phyloP scores from a whole-genome alignment of 805 yeast genomes.

The Lachancea sp. region DNA sequence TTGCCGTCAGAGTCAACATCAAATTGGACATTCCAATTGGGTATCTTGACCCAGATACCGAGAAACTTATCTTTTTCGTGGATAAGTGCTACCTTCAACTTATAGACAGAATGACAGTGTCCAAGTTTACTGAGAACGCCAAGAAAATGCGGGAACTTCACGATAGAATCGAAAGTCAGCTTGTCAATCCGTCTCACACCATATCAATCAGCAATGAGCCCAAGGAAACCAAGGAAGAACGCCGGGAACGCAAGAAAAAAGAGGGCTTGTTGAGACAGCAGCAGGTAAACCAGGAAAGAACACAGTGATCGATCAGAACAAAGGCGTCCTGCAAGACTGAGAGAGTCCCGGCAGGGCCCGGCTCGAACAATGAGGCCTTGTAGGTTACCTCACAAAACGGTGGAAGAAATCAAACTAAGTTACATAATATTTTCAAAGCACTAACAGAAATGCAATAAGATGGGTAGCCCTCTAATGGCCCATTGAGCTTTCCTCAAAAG shows the following conservation, averaged over 20 bases:
- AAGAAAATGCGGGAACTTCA: slow-evolving; percentile 47
- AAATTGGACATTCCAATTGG: slow-evolving; percentile 77
- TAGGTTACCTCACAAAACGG: neutral
- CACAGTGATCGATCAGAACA: too few relatives aligned
- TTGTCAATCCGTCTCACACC: slow-evolving; percentile 18
- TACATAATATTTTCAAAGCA: slow-evolving; percentile 1
- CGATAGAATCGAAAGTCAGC: slow-evolving; percentile 33
- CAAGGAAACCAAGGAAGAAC: slow-evolving; percentile 53
- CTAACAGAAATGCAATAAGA: neutral
- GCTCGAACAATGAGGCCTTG: neutral
- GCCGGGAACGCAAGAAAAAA: slow-evolving; percentile 29
- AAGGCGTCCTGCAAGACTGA: neutral
- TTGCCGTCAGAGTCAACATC: slow-evolving; percentile 65
- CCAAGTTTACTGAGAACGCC: slow-evolving; percentile 61
- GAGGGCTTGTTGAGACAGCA: slow-evolving; percentile 38
- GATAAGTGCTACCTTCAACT: slow-evolving; percentile 43
- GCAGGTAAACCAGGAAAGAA: neutral
- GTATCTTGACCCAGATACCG: slow-evolving; percentile 33
- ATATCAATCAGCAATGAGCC: slow-evolving; percentile 35
- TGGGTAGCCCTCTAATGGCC: too few relatives aligned
- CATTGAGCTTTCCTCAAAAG: neutral
- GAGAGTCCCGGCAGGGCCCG: neutral
- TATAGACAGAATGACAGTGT: slow-evolving; percentile 49
- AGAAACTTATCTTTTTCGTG: slow-evolving; percentile 41
- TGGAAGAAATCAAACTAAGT: slow-evolving; percentile 2